Evolutionary conservation across 73 alveolate species (phyloP), one percentile per base, ranked within the genome.

Genomic region (Uronychia setigera): DNA sequence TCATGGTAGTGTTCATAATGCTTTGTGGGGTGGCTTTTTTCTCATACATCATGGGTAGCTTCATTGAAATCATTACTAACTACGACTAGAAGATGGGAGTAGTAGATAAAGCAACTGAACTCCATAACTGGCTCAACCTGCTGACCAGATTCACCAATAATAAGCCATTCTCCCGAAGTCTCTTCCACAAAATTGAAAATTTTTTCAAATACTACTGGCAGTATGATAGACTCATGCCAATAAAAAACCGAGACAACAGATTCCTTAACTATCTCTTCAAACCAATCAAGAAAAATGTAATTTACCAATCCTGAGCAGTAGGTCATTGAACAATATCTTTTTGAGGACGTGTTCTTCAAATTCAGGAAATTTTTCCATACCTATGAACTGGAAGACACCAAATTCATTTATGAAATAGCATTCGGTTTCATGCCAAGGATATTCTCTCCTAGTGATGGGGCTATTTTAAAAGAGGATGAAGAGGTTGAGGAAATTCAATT

Each of bases 11-110:
- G n/a, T 78, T 96, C 26, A 95, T 97, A 29, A 97, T 95, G 97
- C 88, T 97, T 33, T 79, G 93, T 85, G 99, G 99, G 1, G 98
- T 96, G 1, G 98, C 98, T 25, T 93, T 96, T 94, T 96, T 96
- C 87, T 96, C 99, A 26, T 96, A 89, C 87, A 96, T 96, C 35
- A 96, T 96, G 99, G 92, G 97, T 0, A 91, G 88, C 79, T 96
- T 96, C 80, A 90, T 93, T 26, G 99, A 94, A 60, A 95, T 94
- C 87, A 93, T 96, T 57, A 87, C 97, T 35, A 92, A 92, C 33
- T 96, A 96, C 85, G 92, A 95, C 83, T 77, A 94, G 92, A 96
- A 96, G 59, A 91, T 96, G 93, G 99, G 99, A 27, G 94, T 91
- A 59, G 95, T 93, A 58, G 98, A 96, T 90, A 92, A 92, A 82